Percentiles rank a stretch among this genome's conserved stretches.
phyloP scores from a whole-genome alignment of 495 filamentous ascomycete genomes.

The Cenococcum geophilum region DNA sequence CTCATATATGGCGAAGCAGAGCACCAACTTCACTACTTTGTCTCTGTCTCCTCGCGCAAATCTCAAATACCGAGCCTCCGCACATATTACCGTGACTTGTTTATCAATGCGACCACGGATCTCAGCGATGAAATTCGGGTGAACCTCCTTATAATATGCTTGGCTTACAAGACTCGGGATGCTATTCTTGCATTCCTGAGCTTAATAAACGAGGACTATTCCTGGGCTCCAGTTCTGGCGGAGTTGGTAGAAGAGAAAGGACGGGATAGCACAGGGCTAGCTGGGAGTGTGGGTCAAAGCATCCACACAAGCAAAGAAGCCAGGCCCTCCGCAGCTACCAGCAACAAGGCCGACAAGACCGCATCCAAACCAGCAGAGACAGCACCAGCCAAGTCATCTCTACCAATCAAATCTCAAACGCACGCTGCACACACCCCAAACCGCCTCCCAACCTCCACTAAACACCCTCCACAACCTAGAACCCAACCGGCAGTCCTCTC shows the following conservation, averaged over 20 bases:
- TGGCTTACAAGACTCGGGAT: slow-evolving; percentile 16
- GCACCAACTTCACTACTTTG: not conserved
- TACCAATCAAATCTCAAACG: too few species aligned
- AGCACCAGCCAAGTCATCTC: too few species aligned
- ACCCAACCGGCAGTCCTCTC: too few species aligned
- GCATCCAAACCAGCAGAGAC: not conserved
- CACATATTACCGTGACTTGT: slow-evolving; percentile 8
- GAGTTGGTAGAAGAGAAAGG: slow-evolving; percentile 2
- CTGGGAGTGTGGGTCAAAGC: too few species aligned
- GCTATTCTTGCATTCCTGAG: slow-evolving; percentile 3
- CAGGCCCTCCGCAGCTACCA: not conserved
- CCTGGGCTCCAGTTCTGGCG: not conserved
- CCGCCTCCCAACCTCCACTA: too few species aligned
- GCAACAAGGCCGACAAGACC: not conserved
- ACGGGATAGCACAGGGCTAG: not conserved
- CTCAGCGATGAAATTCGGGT: not conserved
- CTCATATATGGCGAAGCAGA: slow-evolving; percentile 11
- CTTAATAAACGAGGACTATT: not conserved
- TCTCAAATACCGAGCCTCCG: not conserved
- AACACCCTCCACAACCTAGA: too few species aligned
- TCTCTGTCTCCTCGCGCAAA: not conserved
- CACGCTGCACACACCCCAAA: too few species aligned
- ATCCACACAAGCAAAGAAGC: not conserved
- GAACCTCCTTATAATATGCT: slow-evolving; percentile 6
- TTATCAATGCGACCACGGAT: slow-evolving; percentile 1